Conservation (phyloP, 1,284 basidiomycete genomes). For the Exsudoporus floridanus region DNA sequence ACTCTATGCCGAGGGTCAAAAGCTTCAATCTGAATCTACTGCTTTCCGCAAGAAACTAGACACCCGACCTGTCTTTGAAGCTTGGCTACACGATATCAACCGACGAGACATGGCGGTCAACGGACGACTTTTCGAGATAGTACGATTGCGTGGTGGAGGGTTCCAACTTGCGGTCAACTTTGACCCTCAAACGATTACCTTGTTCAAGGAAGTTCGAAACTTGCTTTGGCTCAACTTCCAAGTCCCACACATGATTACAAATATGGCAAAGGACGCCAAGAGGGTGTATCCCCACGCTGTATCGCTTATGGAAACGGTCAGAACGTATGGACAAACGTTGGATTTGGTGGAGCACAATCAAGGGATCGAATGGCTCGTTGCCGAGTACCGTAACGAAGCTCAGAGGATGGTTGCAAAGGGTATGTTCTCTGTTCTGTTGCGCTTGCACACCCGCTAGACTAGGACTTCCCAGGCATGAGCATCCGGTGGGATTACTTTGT, state of each 20-base stretch:
- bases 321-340: slow-evolving; percentile 94
- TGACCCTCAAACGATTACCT: slow-evolving; percentile 94
- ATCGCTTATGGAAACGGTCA: slow-evolving; percentile 96
- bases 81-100: slow-evolving; percentile 95
- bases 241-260: slow-evolving; percentile 91
- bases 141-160: slow-evolving; percentile 76
- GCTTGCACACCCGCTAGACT: background rate
- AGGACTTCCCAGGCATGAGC: slow-evolving; percentile 64
- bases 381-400: slow-evolving; percentile 87
- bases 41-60: slow-evolving; percentile 97
- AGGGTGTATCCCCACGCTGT: slow-evolving; percentile 98
- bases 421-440: slow-evolving; percentile 30
- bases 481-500: slow-evolving; percentile 98
- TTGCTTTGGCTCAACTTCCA: slow-evolving; percentile 94
- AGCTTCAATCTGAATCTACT: slow-evolving; percentile 87
- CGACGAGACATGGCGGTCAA: slow-evolving; percentile 88
- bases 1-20: slow-evolving; percentile 97
- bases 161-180: slow-evolving; percentile 95
- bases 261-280: slow-evolving; percentile 98
- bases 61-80: slow-evolving; percentile 90
- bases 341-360: slow-evolving; percentile 87
- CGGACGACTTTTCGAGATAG: slow-evolving; percentile 96
- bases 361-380: slow-evolving; percentile 90
- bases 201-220: slow-evolving; percentile 98
- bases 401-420: slow-evolving; percentile 90